Conservation (phyloP, 129 eudicot genomes). For the Pseudognaphalium luteoalbum region DNA sequence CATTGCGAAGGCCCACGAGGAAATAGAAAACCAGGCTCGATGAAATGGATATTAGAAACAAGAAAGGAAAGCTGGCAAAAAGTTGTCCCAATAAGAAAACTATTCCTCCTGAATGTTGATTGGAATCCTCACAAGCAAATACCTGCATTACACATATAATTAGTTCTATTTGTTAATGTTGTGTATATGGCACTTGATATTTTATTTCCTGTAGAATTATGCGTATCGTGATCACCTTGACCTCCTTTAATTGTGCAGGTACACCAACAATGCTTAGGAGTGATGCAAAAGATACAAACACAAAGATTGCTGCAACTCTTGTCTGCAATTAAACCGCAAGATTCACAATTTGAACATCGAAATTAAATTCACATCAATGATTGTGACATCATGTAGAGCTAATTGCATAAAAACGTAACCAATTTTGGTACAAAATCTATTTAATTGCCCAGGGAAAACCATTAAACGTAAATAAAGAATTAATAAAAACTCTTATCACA, state of each 20-base stretch:
- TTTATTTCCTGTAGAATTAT: not conserved
- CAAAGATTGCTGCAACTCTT: conserved; percentile 83
- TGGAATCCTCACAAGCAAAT: conserved; percentile 71
- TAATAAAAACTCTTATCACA: not conserved
- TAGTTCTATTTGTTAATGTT: not conserved
- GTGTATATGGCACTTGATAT: not conserved
- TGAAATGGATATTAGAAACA: conserved; percentile 84
- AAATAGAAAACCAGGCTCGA: conserved; percentile 91
- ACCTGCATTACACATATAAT: conserved; percentile 41
- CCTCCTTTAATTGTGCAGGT: conserved; percentile 75
- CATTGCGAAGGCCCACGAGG: conserved; percentile 67
- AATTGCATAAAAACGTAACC: not conserved
- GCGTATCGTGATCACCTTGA: conserved; percentile 53
- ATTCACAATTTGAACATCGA: not conserved
- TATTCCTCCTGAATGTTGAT: conserved; percentile 69
- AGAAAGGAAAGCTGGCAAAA: conserved; percentile 78
- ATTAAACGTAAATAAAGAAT: not conserved
- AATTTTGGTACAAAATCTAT: not conserved
- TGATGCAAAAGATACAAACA: conserved; percentile 74
- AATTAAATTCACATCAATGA: not conserved
- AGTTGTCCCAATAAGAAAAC: conserved; percentile 82
- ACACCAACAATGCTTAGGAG: conserved; percentile 79
- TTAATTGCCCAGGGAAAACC: not conserved
- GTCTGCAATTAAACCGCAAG: conserved; percentile 45
- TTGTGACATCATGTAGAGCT: not conserved